Evolutionary conservation across 192 early-diverging fungal genomes (phyloP).

Genomic region (Rhizophagus sp.): DNA sequence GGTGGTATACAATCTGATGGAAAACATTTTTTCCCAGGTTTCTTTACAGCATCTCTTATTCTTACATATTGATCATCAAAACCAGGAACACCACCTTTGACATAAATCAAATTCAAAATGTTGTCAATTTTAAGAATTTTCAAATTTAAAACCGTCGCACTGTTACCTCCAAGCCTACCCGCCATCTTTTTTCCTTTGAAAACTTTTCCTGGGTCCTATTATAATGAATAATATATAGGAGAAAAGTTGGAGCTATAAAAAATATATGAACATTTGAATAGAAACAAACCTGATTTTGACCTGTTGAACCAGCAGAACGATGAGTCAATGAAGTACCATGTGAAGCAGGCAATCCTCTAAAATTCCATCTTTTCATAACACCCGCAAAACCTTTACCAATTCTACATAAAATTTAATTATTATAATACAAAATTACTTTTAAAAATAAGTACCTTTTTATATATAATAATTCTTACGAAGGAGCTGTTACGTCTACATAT

Average conservation of each 20-base stretch:
- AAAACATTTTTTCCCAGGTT: constrained; percentile 62
- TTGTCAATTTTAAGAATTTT: constrained; percentile 89
- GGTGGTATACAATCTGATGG: constrained; percentile 59
- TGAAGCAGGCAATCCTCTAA: constrained; percentile 87
- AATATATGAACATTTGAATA: not conserved
- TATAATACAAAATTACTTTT: not conserved
- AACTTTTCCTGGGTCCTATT: constrained; percentile 79
- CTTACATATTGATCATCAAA: constrained; percentile 81
- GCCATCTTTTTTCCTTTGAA: constrained; percentile 99
- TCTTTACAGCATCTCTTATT: constrained; percentile 85
- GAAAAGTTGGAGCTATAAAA: not conserved
- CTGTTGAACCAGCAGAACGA: constrained; percentile 85
- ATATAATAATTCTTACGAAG: constrained; percentile 57
- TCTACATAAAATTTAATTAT: constrained; percentile 35
- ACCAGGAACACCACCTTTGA: constrained; percentile 92
- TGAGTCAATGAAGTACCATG: constrained; percentile 94
- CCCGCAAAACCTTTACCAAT: constrained; percentile 96
- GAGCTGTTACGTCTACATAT: constrained; percentile 88
- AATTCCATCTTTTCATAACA: constrained; percentile 96
- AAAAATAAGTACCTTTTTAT: not conserved
- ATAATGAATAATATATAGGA: not conserved
- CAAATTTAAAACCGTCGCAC: constrained; percentile 75
- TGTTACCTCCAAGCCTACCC: constrained; percentile 90
- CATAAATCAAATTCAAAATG: constrained; percentile 83
- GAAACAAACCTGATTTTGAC: constrained; percentile 65